Base-by-base conservation (phyloP, 202 grass and related monocot genomes). In the Carex sylvatica region DNA sequence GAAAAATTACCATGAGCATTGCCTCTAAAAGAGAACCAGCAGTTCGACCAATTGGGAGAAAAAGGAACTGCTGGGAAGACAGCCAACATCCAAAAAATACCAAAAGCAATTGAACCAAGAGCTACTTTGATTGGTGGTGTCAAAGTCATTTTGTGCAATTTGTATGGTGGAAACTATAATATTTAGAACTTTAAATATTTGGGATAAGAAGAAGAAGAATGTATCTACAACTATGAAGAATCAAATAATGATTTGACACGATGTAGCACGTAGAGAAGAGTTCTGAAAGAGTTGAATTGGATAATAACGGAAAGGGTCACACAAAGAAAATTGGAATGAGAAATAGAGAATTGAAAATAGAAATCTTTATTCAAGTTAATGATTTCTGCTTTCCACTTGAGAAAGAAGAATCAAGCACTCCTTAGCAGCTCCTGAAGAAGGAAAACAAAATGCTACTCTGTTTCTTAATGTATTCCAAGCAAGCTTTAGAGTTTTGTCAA, bases 1-100 rank as follows among this genome's bases (percentile, higher is more conserved):
- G 89, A 88, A 99, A 99, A 20, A 99, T 54, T 9, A 99, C 93
- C 93, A 99, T 99, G 10, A 99, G 91, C 93, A 99, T 96, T 15
- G 93, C 96, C 16, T 91, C 89, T 55, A 99, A 91, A 80, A 99
- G 96, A 36, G 96, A 95, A 26, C 96, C 96, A 54, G 96, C 96
- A 13, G 96, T 99, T 20, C 96, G 86, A 13, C 96, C 96, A 14
- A 99, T 94, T 11, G 96, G 96, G 67, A 99, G 91, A 85, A 99
- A 99, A 95, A 11, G 96, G 96, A 28, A 96, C 96, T 54, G 78
- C 88, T 40, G 96, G 96, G 79, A 99, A 99, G 28, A 99, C 96
- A 0, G 96, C 96, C 62, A 99, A 54, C 63, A 99, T 87, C 96
- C 96, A 99, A 89, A 99, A 99, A 82, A 96, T 90, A 60, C 87